Evolutionary conservation across 2,329 filamentous ascomycete species (phyloP), one percentile per base, ranked within the genome.

Genomic region (Ciborinia camelliae): DNA sequence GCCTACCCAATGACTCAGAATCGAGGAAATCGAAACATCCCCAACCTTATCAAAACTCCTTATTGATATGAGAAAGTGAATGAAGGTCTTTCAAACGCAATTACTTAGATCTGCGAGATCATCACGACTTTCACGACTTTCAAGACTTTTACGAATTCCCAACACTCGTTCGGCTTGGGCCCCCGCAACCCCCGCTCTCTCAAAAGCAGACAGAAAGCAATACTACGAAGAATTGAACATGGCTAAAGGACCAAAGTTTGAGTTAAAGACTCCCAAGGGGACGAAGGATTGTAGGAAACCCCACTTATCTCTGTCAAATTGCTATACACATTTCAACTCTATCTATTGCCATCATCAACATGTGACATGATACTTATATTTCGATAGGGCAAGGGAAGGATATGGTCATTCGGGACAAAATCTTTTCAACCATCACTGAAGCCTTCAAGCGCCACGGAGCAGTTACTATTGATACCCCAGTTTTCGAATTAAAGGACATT

Each of bases 191-290:
- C 66, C 63, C 61, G 66, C 57, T 63, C 69, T 73, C 61, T 70
- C 69, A 39, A 65, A 65, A 58, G 69, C 68, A 39, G 64, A 67
- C 43, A 64, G 64, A 52, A 64, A 60, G 18, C 41, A 64, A 54
- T 54, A 64, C 67, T 59, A 59, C 55, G 68, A 69, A 64, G 69
- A 71, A 35, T 30, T 66, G 52, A 57, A 68, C 23, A 75, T 75
- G 73, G 71, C 77, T 45, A 81, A 81, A 70, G 72, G 69, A 54
- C 75, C 75, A 65, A 82, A 82, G 69, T 88, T 90, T 78, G 86
- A 87, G 78, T 83, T 96, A 76, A 96, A 96, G 82, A 91, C 89
- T 74, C 91, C 92, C 68, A 96, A 96, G 83, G 92, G 92, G 71
- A 96, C 92, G 70, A 90, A 91, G 76, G 92, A 96, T 77, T 96